These are phyloP conservation scores for Penicillium sp. DNA, from an alignment of 2,329 filamentous ascomycete genomes.

Conservation along the genomic window DNA sequence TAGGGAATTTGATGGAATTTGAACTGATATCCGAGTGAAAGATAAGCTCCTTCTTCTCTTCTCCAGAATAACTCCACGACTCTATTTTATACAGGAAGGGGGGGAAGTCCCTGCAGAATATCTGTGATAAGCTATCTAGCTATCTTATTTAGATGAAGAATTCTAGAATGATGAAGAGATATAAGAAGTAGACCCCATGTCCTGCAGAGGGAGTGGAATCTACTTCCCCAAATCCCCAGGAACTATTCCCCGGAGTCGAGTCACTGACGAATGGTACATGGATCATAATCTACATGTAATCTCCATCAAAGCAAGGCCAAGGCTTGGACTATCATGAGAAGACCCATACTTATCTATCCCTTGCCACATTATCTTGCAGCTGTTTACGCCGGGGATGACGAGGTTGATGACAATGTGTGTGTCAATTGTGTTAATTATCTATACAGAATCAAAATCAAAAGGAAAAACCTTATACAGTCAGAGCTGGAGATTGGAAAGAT, in stretches of 20 bases:
- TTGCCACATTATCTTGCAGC: not conserved
- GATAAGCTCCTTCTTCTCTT: not conserved
- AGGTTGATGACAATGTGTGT: not conserved
- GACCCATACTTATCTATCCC: not conserved
- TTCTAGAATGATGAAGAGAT: not conserved
- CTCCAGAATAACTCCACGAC: not conserved
- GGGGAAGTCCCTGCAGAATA: not conserved
- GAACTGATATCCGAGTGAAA: not conserved
- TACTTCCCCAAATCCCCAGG: not conserved
- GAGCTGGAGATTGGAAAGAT: not conserved
- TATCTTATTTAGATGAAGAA: not conserved
- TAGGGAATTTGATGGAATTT: slow-evolving; percentile 1
- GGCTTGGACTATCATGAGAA: not conserved
- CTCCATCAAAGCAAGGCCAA: not conserved
- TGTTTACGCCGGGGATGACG: not conserved
- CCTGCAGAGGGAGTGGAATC: not conserved
- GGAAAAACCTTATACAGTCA: not conserved
- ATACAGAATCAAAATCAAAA: not conserved
- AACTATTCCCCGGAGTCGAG: slow-evolving; percentile 4
- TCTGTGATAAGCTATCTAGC: slow-evolving; percentile 2
- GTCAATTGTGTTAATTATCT: not conserved
- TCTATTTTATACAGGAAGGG: not conserved
- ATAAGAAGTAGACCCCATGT: not conserved
- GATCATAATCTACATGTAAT: not conserved
- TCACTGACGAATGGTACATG: not conserved